Evolutionary conservation across 345 rosid genomes (phyloP), one percentile per base, ranked within the genome.

Genomic region (Anacardium occidentale): DNA sequence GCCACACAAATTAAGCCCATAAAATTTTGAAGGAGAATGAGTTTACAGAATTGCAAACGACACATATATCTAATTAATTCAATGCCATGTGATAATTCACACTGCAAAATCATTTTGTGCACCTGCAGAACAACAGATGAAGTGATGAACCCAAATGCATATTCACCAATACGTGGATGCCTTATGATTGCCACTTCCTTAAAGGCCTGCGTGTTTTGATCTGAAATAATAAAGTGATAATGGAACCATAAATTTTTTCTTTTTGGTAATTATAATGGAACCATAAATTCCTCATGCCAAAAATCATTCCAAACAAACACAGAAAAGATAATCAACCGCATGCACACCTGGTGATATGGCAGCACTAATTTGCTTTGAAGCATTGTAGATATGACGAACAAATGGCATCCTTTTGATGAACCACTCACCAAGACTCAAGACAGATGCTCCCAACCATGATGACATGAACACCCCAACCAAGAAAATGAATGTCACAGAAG

Each of bases 391-490:
- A 79, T 92, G 99, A 51, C 98, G 98, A 77, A 92, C 90, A 69
- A 95, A 90, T 42, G 99, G 98, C 99, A 95, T 95, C 81, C 96
- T 81, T 75, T 93, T 95, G 86, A 95, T 95, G 78, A 95, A 92
- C 99, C 99, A 95, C 82, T 95, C 99, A 10, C 99, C 97, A 63
- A 95, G 87, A 76, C 93, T 80, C 45, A 95, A 87, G 68, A 95
- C 94, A 57, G 98, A 95, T 42, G 98, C 85, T 73, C 99, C 99
- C 90, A 95, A 81, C 99, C 99, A 95, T 18, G 99, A 95, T 59
- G 99, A 92, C 99, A 95, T 95, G 85, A 95, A 95, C 70, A 95
- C 97, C 65, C 99, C 99, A 71, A 95, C 88, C 91, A 92, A 73
- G 89, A 95, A 95, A 77, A 95, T 95, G 77, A 95, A 92, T 2